A percentile compares a stretch with the other conserved stretches of the same genome.
Conservation (phyloP, 805 yeast species). For the Citeromyces matritensis region DNA sequence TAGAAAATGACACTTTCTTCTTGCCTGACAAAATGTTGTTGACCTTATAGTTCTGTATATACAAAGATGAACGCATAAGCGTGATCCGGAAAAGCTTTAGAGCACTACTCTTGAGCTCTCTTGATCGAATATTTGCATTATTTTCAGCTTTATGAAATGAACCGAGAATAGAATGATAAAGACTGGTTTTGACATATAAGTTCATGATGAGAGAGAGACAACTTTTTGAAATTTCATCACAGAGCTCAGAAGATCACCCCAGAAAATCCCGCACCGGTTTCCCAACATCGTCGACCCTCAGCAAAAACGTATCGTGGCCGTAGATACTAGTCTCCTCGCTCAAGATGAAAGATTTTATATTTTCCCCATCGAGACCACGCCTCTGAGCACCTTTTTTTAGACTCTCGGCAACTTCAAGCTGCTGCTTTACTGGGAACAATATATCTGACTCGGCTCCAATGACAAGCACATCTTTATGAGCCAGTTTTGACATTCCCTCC, state of each 20-base stretch:
- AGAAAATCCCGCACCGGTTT: slow-evolving; percentile 57
- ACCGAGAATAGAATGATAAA: too few species aligned
- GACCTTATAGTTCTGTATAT: too few species aligned
- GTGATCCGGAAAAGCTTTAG: too few species aligned
- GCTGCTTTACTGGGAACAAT: slow-evolving; percentile 92
- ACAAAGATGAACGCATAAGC: too few species aligned
- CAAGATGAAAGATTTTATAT: slow-evolving; percentile 54
- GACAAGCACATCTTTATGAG: slow-evolving; percentile 54
- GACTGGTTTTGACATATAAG: too few species aligned
- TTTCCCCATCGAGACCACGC: slow-evolving; percentile 17
- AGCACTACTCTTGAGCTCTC: too few species aligned
- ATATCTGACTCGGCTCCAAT: slow-evolving; percentile 91
- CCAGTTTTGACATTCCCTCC: slow-evolving; percentile 47
- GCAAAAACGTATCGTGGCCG: slow-evolving; percentile 85
- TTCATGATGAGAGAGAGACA: too few species aligned
- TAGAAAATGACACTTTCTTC: too few species aligned
- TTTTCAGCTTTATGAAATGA: too few species aligned
- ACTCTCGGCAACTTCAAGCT: slow-evolving; percentile 58
- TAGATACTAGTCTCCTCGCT: slow-evolving; percentile 64
- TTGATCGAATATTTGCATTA: too few species aligned
- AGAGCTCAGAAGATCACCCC: slow-evolving; percentile 1
- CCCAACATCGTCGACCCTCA: slow-evolving; percentile 72
- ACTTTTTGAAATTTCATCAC: too few species aligned
- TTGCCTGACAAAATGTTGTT: too few species aligned
- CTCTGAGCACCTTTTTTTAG: slow-evolving; percentile 22